Evolutionary conservation across 495 filamentous ascomycete genomes (phyloP), one percentile per base, ranked within the genome.

Genomic region (Tuber indicum): DNA sequence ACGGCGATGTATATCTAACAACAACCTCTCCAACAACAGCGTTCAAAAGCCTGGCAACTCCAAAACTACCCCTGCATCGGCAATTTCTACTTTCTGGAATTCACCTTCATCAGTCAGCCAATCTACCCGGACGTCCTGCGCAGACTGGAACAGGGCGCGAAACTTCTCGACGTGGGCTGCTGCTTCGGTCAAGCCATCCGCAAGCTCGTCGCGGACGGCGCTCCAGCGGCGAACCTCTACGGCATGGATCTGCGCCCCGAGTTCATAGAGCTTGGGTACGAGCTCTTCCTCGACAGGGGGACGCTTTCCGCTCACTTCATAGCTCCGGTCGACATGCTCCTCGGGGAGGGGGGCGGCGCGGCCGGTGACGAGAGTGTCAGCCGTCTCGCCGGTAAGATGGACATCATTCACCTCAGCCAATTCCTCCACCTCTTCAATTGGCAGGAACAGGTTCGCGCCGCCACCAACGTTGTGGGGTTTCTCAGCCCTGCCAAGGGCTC

Each of bases 381-480:
- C 36, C 69, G 78, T 0, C 78, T 90, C 41, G 77, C 85, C 12
- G 86, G 86, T 14, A 83, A 85, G 62, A 78, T 91, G 1, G 87
- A 91, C 72, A 88, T 92, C 42, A 80, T 91, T 46, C 87, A 89
- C 76, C 85, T 87, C 0, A 84, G 84, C 1, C 86, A 86, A 0
- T 89, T 92, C 77, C 87, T 92, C 69, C 90, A 92, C 74, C 84
- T 91, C 10, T 92, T 90, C 75, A 78, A 76, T n/a, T 89, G 84
- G 78, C 85, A 87, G 0, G 82, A 87, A 10, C 90, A 92, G 77
- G 81, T 89, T 14, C 58, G 78, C 0, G 79, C 88, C 14, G 87
- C 86, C 3, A 86, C 86, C 76, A 82, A 84, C 8, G 78, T 91
- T 6, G 81, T 87, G 0, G 78, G 74, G 41, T 82, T 92, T 12